Conservation (phyloP, 306 rosid genomes). For the Begonia masoniana region DNA sequence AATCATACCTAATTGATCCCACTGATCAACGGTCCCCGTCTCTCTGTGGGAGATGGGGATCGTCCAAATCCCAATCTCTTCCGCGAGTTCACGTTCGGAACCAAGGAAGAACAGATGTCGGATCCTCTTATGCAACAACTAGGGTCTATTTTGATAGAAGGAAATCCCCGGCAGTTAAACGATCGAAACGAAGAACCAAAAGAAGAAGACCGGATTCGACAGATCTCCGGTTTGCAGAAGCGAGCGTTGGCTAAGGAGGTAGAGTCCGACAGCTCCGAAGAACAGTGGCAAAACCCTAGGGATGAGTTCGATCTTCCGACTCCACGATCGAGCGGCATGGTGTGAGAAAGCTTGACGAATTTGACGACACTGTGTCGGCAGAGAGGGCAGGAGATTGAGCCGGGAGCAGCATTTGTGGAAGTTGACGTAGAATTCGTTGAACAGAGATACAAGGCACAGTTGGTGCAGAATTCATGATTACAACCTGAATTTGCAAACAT, state of each 20-base stretch:
- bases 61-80: slow-evolving; percentile 38
- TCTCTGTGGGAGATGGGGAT: slow-evolving; percentile 34
- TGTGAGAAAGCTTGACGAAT: slow-evolving; percentile 50
- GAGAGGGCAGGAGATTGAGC: slow-evolving; percentile 89
- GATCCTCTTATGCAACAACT: slow-evolving; percentile 50
- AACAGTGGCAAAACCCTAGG: slow-evolving; percentile 52
- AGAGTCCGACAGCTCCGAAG: slow-evolving; percentile 34
- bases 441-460: slow-evolving; percentile 86
- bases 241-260: slow-evolving; percentile 43
- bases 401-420: slow-evolving; percentile 42
- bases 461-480: slow-evolving; percentile 89
- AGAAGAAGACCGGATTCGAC: slow-evolving; percentile 25
- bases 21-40: slow-evolving; percentile 48
- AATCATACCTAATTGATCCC: too few relatives aligned
- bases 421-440: slow-evolving; percentile 47
- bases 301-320: slow-evolving; percentile 45
- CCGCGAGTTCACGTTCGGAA: slow-evolving; percentile 35
- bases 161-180: slow-evolving; percentile 48
- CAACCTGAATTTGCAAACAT: slow-evolving; percentile 42
- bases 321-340: slow-evolving; percentile 28
- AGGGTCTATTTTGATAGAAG: slow-evolving; percentile 39
- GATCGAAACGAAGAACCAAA: slow-evolving; percentile 36
- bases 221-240: slow-evolving; percentile 31
- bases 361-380: slow-evolving; percentile 83
- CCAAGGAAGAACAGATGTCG: slow-evolving; percentile 39